These are phyloP conservation scores for Entonaema liquescens DNA, from an alignment of 495 filamentous ascomycete species.

Conservation along the genomic window DNA sequence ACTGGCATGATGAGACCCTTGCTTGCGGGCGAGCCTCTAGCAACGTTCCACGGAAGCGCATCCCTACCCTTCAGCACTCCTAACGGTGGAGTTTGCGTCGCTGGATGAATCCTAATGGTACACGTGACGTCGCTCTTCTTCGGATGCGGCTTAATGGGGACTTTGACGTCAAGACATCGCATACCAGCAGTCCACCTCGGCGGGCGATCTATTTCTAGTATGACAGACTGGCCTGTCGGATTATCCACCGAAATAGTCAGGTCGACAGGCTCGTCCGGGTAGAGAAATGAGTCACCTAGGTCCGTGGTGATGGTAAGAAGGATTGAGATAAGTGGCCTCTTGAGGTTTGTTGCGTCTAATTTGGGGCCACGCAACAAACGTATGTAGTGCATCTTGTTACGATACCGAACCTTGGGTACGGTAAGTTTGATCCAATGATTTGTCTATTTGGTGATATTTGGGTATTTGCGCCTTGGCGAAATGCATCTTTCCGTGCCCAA, in stretches of 20 bases:
- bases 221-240: constrained; percentile 58
- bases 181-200: constrained; percentile 52
- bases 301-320: constrained; percentile 88
- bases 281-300: constrained; percentile 85
- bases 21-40: constrained; percentile 11
- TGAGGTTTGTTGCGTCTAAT: constrained; percentile 46
- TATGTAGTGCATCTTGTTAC: constrained; percentile 71
- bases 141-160: constrained; percentile 40
- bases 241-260: constrained; percentile 58
- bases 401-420: constrained; percentile 5
- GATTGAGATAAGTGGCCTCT: constrained; percentile 50
- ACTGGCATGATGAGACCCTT: constrained; percentile 51
- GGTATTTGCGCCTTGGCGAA: constrained; percentile 19
- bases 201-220: constrained; percentile 1
- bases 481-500: constrained; percentile 25
- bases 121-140: constrained; percentile 38
- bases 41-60: constrained; percentile 37
- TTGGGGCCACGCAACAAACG: constrained; percentile 75
- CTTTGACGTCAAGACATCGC: constrained; percentile 53
- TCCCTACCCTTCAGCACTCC: constrained; percentile 45
- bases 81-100: constrained; percentile 33
- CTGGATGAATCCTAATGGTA: constrained; percentile 50
- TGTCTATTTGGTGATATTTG: background rate
- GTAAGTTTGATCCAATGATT: constrained; percentile 1
- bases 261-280: constrained; percentile 66